Evolutionary conservation across 2,329 filamentous ascomycete genomes (phyloP).

Genomic region (Exserohilum turcica): DNA sequence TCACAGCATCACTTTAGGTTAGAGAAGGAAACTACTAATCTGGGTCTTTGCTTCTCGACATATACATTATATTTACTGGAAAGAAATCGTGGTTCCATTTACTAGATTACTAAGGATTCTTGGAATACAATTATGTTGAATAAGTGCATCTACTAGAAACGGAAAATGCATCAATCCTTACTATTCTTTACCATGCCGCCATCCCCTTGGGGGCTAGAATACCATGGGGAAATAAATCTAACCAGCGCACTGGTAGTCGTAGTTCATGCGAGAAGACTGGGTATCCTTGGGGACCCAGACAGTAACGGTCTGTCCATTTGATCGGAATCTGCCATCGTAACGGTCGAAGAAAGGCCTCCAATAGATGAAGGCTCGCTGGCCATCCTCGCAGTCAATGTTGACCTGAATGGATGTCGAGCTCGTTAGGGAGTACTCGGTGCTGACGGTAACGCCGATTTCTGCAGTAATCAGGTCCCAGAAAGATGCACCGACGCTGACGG

Average conservation of each 20-base stretch:
- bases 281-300: conserved; percentile 2
- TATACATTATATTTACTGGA: too few relatives aligned
- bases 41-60: too few relatives aligned
- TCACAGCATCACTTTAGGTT: too few relatives aligned
- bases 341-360: conserved; percentile 1
- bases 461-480: background rate
- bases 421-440: background rate
- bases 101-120: too few relatives aligned
- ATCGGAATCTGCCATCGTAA: background rate
- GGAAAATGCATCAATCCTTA: too few relatives aligned
- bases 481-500: background rate
- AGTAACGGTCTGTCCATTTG: background rate
- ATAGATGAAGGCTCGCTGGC: background rate
- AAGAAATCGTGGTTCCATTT: too few relatives aligned
- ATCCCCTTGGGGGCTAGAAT: too few relatives aligned
- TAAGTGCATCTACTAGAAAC: too few relatives aligned
- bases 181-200: too few relatives aligned
- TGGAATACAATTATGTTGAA: too few relatives aligned
- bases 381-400: background rate
- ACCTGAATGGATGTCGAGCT: background rate
- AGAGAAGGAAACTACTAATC: too few relatives aligned
- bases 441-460: background rate
- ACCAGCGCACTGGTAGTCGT: conserved; percentile 5
- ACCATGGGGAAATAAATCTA: background rate
- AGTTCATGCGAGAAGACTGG: conserved; percentile 3